Percentiles rank a stretch among this genome's conserved stretches.
Evolutionary conservation across 1,284 basidiomycete genomes (phyloP).

Genomic region (Heterobasidion irregulare): DNA sequence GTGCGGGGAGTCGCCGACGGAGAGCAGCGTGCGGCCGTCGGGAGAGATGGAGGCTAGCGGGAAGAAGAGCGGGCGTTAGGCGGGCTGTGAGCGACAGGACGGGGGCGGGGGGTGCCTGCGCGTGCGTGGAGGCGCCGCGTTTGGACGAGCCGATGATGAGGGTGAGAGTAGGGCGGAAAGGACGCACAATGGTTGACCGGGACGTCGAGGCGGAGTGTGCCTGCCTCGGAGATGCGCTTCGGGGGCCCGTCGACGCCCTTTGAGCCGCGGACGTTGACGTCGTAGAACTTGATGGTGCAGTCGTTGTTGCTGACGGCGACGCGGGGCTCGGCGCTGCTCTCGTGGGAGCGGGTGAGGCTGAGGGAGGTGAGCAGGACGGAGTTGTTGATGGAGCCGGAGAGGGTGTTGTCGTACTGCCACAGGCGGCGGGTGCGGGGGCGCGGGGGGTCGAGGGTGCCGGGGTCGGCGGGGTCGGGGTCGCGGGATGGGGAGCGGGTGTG

Average conservation of each 20-base stretch:
- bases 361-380: conserved; percentile 65
- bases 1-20: conserved; percentile 80
- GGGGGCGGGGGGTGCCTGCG: no score
- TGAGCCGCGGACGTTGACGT: conserved; percentile 43
- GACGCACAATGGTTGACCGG: conserved; percentile 61
- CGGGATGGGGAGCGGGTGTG: conserved; percentile 7
- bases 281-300: conserved; percentile 67
- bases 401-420: conserved; percentile 50
- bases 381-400: conserved; percentile 76
- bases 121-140: no score
- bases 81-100: conserved; percentile 18
- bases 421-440: conserved; percentile 21
- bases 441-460: conserved; percentile 7
- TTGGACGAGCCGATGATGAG: no score
- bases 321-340: conserved; percentile 60
- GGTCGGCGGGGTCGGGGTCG: neutral
- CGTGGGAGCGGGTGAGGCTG: conserved; percentile 44
- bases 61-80: conserved; percentile 5
- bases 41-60: conserved; percentile 71
- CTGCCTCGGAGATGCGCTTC: conserved; percentile 38
- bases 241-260: conserved; percentile 25
- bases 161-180: conserved; percentile 4
- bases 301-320: conserved; percentile 83
- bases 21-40: conserved; percentile 75
- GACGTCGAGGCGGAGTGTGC: conserved; percentile 52